A percentile compares a stretch with the other conserved stretches of the same genome.
Conservation (phyloP, 1,284 basidiomycete species). For the Pseudozyma hubeiensis region DNA sequence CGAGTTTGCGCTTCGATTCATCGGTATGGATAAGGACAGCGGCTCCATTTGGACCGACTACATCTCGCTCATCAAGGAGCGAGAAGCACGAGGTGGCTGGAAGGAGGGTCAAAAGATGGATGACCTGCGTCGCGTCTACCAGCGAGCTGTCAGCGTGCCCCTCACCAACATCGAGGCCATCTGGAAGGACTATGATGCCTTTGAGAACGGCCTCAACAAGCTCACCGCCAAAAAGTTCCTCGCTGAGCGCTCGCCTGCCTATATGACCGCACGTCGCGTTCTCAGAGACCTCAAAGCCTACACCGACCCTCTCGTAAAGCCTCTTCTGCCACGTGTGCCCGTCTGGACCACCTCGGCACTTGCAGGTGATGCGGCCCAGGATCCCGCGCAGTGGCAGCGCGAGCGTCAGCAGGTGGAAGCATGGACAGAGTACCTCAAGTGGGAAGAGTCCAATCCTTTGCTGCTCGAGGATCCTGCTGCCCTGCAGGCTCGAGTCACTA, state of each 20-base stretch:
- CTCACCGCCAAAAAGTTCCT: constrained; percentile 97
- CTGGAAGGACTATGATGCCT: constrained; percentile 94
- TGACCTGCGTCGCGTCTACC: constrained; percentile 87
- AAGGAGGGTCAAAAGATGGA: constrained; percentile 97
- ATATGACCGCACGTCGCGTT: constrained; percentile 93
- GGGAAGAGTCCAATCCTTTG: constrained; percentile 94
- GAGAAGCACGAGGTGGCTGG: constrained; percentile 76
- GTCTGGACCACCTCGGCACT: constrained; percentile 49
- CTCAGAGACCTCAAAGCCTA: constrained; percentile 80
- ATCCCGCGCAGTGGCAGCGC: constrained; percentile 70
- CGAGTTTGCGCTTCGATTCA: constrained; percentile 89
- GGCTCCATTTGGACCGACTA: constrained; percentile 75
- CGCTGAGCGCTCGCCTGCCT: constrained; percentile 81
- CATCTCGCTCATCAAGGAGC: constrained; percentile 84
- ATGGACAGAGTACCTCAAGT: constrained; percentile 93
- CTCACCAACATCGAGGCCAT: constrained; percentile 91
- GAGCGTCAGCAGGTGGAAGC: constrained; percentile 82
- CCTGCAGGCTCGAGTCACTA: constrained; percentile 79
- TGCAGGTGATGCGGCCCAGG: constrained; percentile 72
- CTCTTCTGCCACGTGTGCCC: constrained; percentile 59
- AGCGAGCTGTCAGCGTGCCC: constrained; percentile 91
- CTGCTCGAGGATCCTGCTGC: constrained; percentile 81
- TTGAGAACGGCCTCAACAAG: constrained; percentile 90
- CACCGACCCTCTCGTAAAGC: constrained; percentile 72
- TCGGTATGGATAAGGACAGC: constrained; percentile 78